Base-by-base conservation (phyloP, 352 stramenopile species). In the Aphanomyces invadans region DNA sequence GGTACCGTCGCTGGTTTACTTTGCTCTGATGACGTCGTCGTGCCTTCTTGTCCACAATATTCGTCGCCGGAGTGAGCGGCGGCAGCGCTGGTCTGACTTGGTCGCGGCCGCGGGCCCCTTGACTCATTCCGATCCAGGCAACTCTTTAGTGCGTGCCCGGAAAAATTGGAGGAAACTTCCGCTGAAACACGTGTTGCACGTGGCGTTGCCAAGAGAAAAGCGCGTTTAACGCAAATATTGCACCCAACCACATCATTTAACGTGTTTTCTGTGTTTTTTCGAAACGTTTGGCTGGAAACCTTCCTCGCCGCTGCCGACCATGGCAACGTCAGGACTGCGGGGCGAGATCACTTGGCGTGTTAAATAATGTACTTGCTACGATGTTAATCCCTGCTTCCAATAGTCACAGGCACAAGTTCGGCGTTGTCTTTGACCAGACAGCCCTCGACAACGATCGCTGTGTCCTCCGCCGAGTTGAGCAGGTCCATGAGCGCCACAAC, bases 21-120 rank as follows among this genome's bases (percentile, higher is more conserved):
- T 65, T 65, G 57, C 57, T 65, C 28, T 65, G 57, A 19, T 67
- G 28, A 11, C 46, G 60, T 21, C 60, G 60, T 2, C 55, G 23
- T 11, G 25, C 48, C 7, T 51, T 44, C 60, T 57, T 67, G 19
- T 67, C 60, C 12, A 45, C 10, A 25, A 45, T 11, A 15, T 54
- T 2, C 46, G n/a, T n/a, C 17, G 39, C 39, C n/a, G 17, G 1
- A n/a, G 17, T 48, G 15, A 48, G 39, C 39, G 39, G 15, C n/a
- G 39, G 15, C 39, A n/a, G 39, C 39, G 39, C 39, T n/a, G n/a
- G n/a, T n/a, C n/a, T n/a, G n/a, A n/a, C n/a, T n/a, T n/a, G n/a
- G n/a, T n/a, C n/a, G n/a, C n/a, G n/a, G n/a, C n/a, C n/a, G n/a
- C n/a, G n/a, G n/a, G n/a, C n/a, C n/a, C n/a, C n/a, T n/a, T n/a